Evolutionary conservation across 2,329 filamentous ascomycete species (phyloP).

Genomic region (Ceratocystis lukuohia): DNA sequence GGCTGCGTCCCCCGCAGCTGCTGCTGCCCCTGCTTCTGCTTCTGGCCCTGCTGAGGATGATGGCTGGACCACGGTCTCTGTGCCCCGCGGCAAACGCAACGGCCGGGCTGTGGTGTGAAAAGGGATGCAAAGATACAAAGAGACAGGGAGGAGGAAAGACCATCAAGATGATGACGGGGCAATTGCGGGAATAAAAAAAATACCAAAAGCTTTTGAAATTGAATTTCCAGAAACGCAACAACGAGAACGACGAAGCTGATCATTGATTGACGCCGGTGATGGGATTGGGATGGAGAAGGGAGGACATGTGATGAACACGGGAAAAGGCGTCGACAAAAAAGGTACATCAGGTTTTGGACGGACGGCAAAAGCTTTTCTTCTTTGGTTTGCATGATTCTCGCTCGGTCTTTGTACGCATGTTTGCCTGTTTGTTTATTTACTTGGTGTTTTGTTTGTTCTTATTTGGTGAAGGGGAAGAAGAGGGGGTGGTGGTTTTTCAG

Average conservation of each 20-base stretch:
- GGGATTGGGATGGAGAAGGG: not conserved
- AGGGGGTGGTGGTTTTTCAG: too few relatives aligned
- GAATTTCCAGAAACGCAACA: not conserved
- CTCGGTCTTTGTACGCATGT: not conserved
- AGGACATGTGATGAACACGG: not conserved
- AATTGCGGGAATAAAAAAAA: constrained; percentile 7
- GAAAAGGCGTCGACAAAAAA: not conserved
- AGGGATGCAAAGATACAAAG: not conserved
- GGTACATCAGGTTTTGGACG: not conserved
- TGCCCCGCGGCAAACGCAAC: constrained; percentile 20
- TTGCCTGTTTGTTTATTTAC: not conserved
- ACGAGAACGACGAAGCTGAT: constrained; percentile 4
- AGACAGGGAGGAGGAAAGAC: not conserved
- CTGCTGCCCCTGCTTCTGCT: constrained; percentile 22
- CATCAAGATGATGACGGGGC: too few relatives aligned
- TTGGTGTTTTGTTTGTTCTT: too few relatives aligned
- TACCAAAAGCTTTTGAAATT: constrained; percentile 3
- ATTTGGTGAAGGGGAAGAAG: too few relatives aligned
- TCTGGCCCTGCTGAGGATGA: constrained; percentile 40
- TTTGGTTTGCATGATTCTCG: constrained; percentile 14
- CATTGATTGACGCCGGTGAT: not conserved
- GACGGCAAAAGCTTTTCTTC: constrained; percentile 3
- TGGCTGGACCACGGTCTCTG: constrained; percentile 49
- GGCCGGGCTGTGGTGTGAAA: constrained; percentile 13
- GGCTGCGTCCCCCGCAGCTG: constrained; percentile 23